Evolutionary conservation across 2,329 filamentous ascomycete species (phyloP), one percentile per base, ranked within the genome.

Genomic region (Camillea tinctor): DNA sequence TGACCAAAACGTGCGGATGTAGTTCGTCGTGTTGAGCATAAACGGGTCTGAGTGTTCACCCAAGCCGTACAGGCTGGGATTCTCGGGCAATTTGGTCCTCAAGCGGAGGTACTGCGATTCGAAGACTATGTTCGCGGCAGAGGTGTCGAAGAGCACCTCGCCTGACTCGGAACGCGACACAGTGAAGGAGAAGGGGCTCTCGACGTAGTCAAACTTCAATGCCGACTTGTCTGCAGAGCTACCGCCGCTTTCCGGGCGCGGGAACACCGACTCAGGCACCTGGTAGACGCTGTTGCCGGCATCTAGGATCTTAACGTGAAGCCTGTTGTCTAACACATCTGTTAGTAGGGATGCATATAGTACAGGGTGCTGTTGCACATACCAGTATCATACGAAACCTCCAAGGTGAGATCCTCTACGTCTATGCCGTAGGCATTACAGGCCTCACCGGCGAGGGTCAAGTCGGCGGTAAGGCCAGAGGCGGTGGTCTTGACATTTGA

Each of bases 61-160:
- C 1, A 94, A 80, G 0, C 92, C 91, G 71, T 95, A 95, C 5
- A 95, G 77, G 67, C 89, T 85, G 0, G 90, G 89, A 56, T 86
- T 79, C 1, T 84, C 74, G 0, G 91, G 90, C 11, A 95, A 79
- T 61, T 80, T 84, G 1, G 91, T 93, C 50, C 89, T 83, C 60
- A 94, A 79, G 20, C 88, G 85, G 22, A 95, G 75, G 68, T 92
- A 95, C 73, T 95, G 91, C 11, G 85, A 86, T 75, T 95, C 88
- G 67, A 93, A 95, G 50, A 95, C 79, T 11, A 95, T 76, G 8
- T 80, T 79, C 3, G 84, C 83, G 1, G 82, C 87, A 0, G 86
- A 85, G 0, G 89, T 91, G 68, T 93, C 88, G 71, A 92, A 92
- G 9, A 92, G 74, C 3, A 84, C 78, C 63, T 88, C 71, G 2